Percentiles rank a stretch among this genome's conserved stretches.
phyloP scores from a whole-genome alignment of 1,284 basidiomycete species.

The Apiotrichum siamense region DNA sequence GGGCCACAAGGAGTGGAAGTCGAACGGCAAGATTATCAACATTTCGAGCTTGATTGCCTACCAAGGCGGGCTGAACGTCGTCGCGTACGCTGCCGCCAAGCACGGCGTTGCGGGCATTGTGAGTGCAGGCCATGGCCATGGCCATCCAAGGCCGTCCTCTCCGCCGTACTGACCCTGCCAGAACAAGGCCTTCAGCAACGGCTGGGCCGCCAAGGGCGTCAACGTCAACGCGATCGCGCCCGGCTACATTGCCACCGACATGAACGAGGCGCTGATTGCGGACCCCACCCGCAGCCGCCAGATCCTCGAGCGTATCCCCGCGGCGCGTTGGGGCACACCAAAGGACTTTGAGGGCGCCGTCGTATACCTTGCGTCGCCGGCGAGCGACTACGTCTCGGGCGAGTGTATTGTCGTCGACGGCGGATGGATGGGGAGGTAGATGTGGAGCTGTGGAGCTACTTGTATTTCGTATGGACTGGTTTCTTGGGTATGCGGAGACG shows the following conservation, averaged over 20 bases:
- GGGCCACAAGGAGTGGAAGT: slow-evolving; percentile 13
- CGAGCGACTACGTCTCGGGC: slow-evolving; percentile 84
- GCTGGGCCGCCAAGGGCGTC: slow-evolving; percentile 74
- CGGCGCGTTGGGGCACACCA: slow-evolving; percentile 80
- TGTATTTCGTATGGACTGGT: background rate
- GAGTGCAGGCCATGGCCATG: slow-evolving; percentile 15
- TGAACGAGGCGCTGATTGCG: slow-evolving; percentile 48
- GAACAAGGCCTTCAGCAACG: slow-evolving; percentile 52
- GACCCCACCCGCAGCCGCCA: slow-evolving; percentile 57
- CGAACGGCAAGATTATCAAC: slow-evolving; percentile 51
- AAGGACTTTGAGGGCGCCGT: slow-evolving; percentile 83
- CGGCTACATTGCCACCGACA: slow-evolving; percentile 84
- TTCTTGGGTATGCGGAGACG: background rate
- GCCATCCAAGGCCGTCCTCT: slow-evolving; percentile 10
- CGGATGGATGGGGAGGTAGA: slow-evolving; percentile 45
- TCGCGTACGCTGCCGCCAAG: slow-evolving; percentile 82
- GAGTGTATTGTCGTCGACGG: slow-evolving; percentile 54
- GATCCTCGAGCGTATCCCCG: slow-evolving; percentile 89
- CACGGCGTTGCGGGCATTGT: slow-evolving; percentile 77
- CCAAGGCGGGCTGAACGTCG: slow-evolving; percentile 67
- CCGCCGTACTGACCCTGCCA: slow-evolving; percentile 14
- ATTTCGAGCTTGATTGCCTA: slow-evolving; percentile 47
- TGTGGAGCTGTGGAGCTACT: too few species aligned
- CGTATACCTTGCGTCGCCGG: slow-evolving; percentile 80
- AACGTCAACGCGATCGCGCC: slow-evolving; percentile 85